Evolutionary conservation across 305 asterid genomes (phyloP).

Genomic region (Rubia tinctorum): DNA sequence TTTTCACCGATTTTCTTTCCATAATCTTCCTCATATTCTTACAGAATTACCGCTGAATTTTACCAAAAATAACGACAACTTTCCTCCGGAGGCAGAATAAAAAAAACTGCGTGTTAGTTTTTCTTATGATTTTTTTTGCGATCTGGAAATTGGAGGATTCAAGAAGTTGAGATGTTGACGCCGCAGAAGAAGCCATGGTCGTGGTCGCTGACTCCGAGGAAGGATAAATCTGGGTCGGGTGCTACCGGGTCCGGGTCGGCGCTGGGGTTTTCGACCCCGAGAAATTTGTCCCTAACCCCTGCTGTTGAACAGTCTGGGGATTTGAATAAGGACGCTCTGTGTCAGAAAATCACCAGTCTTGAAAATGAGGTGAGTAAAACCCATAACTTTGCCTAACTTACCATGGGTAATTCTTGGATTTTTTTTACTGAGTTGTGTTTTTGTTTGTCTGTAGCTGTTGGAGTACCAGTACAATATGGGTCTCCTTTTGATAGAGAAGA

Average conservation of each 20-base stretch:
- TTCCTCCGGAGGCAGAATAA: background rate
- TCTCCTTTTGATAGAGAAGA: constrained; percentile 66
- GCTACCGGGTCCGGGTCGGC: constrained; percentile 24
- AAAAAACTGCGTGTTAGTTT: background rate
- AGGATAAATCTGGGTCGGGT: constrained; percentile 47
- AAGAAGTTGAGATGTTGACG: constrained; percentile 50
- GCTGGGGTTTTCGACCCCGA: constrained; percentile 42
- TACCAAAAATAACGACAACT: background rate
- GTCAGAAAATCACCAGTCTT: constrained; percentile 52
- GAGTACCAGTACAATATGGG: constrained; percentile 98
- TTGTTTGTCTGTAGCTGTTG: constrained; percentile 55
- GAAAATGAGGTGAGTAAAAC: constrained; percentile 67
- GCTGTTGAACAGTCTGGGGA: constrained; percentile 32
- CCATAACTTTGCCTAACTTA: background rate
- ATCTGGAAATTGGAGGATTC: constrained; percentile 28
- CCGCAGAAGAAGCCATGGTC: constrained; percentile 65
- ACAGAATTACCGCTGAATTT: background rate
- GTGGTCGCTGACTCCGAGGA: constrained; percentile 62
- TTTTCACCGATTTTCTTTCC: constrained; percentile 23
- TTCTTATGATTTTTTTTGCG: constrained; percentile 34
- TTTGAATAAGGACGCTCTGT: constrained; percentile 52
- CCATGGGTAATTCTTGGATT: background rate
- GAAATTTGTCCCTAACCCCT: constrained; percentile 36
- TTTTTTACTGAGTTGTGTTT: background rate
- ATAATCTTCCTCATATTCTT: background rate